Conservation (phyloP, 305 asterid species). For the Withania somnifera region DNA sequence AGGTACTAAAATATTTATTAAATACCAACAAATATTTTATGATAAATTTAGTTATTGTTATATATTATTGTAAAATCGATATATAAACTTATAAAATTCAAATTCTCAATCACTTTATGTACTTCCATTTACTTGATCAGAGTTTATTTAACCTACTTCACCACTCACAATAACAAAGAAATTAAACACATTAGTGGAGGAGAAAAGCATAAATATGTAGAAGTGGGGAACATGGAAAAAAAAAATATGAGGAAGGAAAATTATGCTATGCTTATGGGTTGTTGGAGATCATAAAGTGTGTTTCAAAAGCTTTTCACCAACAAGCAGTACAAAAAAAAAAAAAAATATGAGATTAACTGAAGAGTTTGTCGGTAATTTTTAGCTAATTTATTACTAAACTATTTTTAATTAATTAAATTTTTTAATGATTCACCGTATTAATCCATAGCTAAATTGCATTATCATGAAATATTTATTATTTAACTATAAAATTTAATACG, state of each 20-base stretch:
- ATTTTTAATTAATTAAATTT: no score
- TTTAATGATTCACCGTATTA: no score
- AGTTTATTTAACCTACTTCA: neutral
- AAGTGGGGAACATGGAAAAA: neutral
- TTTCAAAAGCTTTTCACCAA: neutral
- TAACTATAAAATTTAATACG: no score
- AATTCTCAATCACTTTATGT: neutral
- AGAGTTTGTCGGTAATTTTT: no score
- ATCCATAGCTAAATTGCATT: no score
- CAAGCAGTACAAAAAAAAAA: no score
- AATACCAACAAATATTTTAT: neutral
- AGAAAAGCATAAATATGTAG: neutral
- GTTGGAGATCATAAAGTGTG: neutral
- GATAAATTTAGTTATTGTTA: neutral
- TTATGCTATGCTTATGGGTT: neutral
- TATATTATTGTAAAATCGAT: neutral
- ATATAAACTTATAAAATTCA: neutral
- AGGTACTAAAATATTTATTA: no score
- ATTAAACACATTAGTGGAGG: neutral
- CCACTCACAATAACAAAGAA: neutral
- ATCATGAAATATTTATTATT: no score
- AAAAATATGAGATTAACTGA: no score
- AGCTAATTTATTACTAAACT: no score
- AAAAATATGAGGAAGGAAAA: neutral
- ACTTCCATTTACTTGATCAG: neutral